Evolutionary conservation across 2,329 filamentous ascomycete genomes (phyloP).

Genomic region (Colletotrichum lentis): DNA sequence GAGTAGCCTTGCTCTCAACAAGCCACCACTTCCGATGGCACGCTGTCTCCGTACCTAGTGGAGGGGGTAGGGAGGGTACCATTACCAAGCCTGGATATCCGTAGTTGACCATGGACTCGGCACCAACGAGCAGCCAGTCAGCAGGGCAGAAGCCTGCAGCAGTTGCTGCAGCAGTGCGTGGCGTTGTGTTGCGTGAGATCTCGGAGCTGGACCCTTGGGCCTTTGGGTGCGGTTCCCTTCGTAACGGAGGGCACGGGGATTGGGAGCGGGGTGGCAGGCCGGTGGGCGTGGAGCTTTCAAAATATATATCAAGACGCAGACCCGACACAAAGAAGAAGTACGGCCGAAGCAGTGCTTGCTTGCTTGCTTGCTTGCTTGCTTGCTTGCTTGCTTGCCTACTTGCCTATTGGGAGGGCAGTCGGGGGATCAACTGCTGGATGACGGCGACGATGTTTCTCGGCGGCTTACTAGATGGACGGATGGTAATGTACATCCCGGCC

Average conservation of each 20-base stretch:
- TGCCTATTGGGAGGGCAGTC: not conserved
- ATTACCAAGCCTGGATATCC: not conserved
- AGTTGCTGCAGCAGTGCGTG: not conserved
- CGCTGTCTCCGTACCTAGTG: not conserved
- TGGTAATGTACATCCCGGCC: not conserved
- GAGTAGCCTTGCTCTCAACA: not conserved
- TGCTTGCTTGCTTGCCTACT: not conserved
- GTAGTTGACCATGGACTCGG: slow-evolving; percentile 22
- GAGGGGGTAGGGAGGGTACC: not conserved
- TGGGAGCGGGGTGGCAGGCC: not conserved
- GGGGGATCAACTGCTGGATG: not conserved
- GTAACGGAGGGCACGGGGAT: not conserved
- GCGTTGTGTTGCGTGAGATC: slow-evolving; percentile 9
- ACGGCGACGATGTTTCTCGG: slow-evolving; percentile 10
- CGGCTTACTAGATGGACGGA: not conserved
- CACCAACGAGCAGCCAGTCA: not conserved
- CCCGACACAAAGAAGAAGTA: slow-evolving; percentile 21
- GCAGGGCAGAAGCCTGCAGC: not conserved
- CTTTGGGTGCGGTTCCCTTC: slow-evolving; percentile 2
- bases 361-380: not conserved
- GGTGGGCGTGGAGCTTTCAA: not conserved
- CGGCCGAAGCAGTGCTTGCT: not conserved
- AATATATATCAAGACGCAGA: slow-evolving; percentile 15
- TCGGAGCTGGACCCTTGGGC: slow-evolving; percentile 15
- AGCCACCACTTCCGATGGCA: not conserved